Evolutionary conservation across 169 alveolate genomes (phyloP), one percentile per base, ranked within the genome.

Genomic region (Cystoisospora suis): DNA sequence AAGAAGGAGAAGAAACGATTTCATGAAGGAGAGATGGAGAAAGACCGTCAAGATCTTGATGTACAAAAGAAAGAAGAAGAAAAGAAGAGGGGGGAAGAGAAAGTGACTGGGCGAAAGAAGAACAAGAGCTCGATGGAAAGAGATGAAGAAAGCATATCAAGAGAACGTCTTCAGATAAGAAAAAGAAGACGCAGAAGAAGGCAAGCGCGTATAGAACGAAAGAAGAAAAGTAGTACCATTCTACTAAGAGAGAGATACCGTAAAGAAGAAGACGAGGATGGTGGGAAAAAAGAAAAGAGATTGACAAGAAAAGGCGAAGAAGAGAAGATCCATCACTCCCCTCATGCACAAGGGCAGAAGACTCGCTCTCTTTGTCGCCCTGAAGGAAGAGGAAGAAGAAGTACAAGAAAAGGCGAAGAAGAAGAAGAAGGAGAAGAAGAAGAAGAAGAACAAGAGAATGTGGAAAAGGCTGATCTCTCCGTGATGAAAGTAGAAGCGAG

Each of bases 401-500:
- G 77, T 44, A 44, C 44, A 44, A 40, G 56, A 72, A 40, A 38
- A 4, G 23, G 83, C 6, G 83, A 4, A 23, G 65, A 53, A 12
- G 65, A 12, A 23, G 65, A 53, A 53, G 83, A 72, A 38, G 42
- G 53, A n/a, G 83, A 17, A 17, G 32, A 32, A 36, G 83, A 36
- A 0, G 56, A 12, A 3, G 45, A 72, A 32, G 83, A 40, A 56
- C 27, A 38, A 72, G 56, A 4, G 5, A 44, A 65, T 20, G 34
- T 1, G 36, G 77, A 65, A 20, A 44, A n/a, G 5, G 40, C 5
- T n/a, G 77, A n/a, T 32, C 61, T 49, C 69, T 49, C 44, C 46
- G 6, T 34, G 80, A 47, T 86, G 90, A 61, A 70, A 7, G 75
- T 40, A 15, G 90, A 86, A 36, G 90, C 81, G 49, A 42, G 90